Percentiles rank a stretch among this genome's conserved stretches.
phyloP scores from a whole-genome alignment of 73 alveolate genomes.

The Tetrahymena borealis region DNA sequence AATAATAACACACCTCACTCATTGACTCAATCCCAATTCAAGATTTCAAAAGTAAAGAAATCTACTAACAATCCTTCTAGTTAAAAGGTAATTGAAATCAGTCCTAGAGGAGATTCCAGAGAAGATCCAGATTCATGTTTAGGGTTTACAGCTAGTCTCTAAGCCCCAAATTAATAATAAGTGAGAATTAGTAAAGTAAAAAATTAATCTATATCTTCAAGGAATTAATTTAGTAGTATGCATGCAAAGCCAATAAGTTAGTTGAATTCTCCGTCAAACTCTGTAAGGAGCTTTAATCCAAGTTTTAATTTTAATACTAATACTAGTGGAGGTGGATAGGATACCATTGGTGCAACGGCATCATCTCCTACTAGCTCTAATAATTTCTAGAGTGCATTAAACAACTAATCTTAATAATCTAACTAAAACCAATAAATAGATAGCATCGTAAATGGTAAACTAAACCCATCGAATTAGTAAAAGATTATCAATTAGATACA shows the following conservation, averaged over 20 bases:
- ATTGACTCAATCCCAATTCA: neutral
- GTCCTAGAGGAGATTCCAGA: neutral
- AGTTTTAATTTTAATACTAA: neutral
- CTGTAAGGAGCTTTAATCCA: neutral
- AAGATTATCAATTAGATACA: neutral
- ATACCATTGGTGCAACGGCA: neutral
- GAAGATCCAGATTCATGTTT: neutral
- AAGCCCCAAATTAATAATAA: neutral
- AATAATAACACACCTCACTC: neutral
- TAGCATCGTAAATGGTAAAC: neutral
- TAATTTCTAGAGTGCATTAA: neutral
- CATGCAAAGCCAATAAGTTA: neutral
- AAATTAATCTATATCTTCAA: neutral
- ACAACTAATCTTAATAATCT: neutral
- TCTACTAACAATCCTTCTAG: neutral
- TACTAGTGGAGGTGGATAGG: neutral
- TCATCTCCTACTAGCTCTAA: neutral
- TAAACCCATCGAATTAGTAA: neutral
- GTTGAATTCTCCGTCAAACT: neutral
- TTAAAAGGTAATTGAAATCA: neutral
- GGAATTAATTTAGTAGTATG: neutral
- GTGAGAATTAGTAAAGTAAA: neutral
- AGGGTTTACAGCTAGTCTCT: neutral
- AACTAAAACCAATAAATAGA: neutral
- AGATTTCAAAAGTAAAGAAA: neutral